phyloP scores from a whole-genome alignment of 176 grass and related monocot genomes.

The Rhipidocladum racemiflorum region DNA sequence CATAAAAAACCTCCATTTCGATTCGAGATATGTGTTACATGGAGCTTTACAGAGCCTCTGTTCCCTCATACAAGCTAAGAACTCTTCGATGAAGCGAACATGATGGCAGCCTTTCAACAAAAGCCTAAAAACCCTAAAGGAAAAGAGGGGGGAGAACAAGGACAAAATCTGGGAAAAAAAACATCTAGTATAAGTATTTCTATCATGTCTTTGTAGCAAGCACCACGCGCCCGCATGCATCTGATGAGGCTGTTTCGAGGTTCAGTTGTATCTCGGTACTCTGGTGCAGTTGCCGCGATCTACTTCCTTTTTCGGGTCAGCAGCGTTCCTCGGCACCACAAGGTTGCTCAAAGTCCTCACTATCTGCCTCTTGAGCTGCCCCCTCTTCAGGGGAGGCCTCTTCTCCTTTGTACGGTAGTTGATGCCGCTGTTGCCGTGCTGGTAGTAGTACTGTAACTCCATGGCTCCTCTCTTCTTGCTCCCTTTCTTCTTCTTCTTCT shows the following conservation, averaged over 20 bases:
- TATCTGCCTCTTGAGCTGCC: slow-evolving; percentile 40
- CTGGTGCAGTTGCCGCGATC: slow-evolving; percentile 12
- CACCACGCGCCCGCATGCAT: not conserved
- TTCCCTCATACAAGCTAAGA: not conserved
- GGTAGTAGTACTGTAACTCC: slow-evolving; percentile 26
- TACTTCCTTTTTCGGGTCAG: not conserved
- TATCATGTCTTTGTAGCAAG: not conserved
- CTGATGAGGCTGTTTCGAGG: not conserved
- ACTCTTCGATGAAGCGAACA: not conserved
- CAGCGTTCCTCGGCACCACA: slow-evolving; percentile 20
- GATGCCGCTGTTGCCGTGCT: slow-evolving; percentile 3
- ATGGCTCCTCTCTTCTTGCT: not conserved
- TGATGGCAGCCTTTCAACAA: not conserved
- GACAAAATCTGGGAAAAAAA: too few relatives aligned
- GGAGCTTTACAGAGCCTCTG: not conserved
- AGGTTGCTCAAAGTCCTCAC: slow-evolving; percentile 32
- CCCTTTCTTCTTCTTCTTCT: not conserved
- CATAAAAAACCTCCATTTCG: not conserved
- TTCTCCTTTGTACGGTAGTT: slow-evolving; percentile 28
- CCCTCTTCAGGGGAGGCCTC: slow-evolving; percentile 44
- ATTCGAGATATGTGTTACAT: not conserved
- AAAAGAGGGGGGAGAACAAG: not conserved
- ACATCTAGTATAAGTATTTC: too few relatives aligned
- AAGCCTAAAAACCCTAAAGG: not conserved
- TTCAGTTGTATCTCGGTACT: slow-evolving; percentile 23